Base-by-base conservation (phyloP, 75 land plant species). In the Sequoia sempervirens region DNA sequence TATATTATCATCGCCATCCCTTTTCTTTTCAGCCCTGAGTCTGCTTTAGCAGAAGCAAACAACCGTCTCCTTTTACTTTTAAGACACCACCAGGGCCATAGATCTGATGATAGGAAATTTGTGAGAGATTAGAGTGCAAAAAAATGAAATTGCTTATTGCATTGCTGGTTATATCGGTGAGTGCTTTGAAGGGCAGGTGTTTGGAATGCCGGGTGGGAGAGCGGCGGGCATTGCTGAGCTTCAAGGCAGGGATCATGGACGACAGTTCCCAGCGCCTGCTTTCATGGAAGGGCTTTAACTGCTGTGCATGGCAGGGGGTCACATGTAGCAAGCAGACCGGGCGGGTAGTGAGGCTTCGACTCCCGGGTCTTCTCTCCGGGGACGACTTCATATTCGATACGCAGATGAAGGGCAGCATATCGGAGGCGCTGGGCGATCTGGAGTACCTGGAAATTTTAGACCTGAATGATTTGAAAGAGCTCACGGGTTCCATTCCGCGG, bases 371-470 rank as follows among this genome's bases (percentile, higher is more conserved):
- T 53, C 15, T 37, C 11, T 85, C 87, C 14, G 84, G 68, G 43
- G 38, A 80, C 3, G 87, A 86, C 81, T 80, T 70, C 76, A 40
- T 84, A 56, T 32, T 81, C 11, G 86, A 82, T 68, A 89, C 88
- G 47, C 88, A 68, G 68, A 83, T 92, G 89, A 54, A 80, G 17
- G 95, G 93, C 28, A 76, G 82, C 13, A 12, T 93, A 74, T 92
- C 95, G 10, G 82, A 90, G 13, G 75, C 54, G 10, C 82, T 93
- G 12, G 91, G 85, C n/a, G 86, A 89, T 61, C 86, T 93, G 66
- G n/a, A 90, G 30, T 64, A 3, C 58, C 93, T 92, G 14, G 79
- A 52, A n/a, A 17, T 84, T 34, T 82, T 93, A 1, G 93, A 92
- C 47, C 90, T 93, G 46, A 87, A 89, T 20, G 88, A 78, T 26